Evolutionary conservation across 208 protist species (phyloP), one percentile per base, ranked within the genome.

Genomic region (Herpetomonas tarakana): DNA sequence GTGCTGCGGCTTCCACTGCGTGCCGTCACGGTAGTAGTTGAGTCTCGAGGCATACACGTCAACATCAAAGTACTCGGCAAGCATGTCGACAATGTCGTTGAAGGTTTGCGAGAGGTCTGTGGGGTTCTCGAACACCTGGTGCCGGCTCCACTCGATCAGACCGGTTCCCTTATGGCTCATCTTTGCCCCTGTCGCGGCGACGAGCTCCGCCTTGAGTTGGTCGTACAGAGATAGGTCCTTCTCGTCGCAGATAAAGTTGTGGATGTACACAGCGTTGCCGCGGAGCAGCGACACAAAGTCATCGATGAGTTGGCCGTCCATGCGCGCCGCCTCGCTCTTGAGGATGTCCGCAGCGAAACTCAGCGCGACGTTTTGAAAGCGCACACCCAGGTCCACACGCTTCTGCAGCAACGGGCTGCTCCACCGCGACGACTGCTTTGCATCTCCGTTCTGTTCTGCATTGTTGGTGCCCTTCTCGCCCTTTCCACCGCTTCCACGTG

Each of bases 1-100:
- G 59, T 97, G 93, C 71, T 95, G 91, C 35, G 93, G 91, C 71
- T 97, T 97, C 93, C 93, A 97, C 58, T 95, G 86, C 0, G 77
- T 80, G 0, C 88, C 88, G 56, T 97, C 86, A 4, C 84, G 79
- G 71, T 97, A 97, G 67, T 94, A 96, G 60, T 97, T 97, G 35
- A 97, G 75, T 22, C 93, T 74, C 9, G 87, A 92, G 16, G 91
- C 91, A 75, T 93, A 96, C 41, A 94, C 79, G 21, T 97, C 91
- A 1, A 95, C 53, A 60, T 96, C 89, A 59, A 96, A 97, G 72
- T 93, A 93, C 62, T 89, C 87, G 16, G 67, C 58, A 18, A 97
- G 76, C 82, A 94, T 92, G 22, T 79, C 83, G 28, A 96, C 71
- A 30, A 97, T 78, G 24, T 78, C 72, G 54, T 92, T 89, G 71